Evolutionary conservation across 1,284 basidiomycete genomes (phyloP), one percentile per base, ranked within the genome.

Genomic region (Pyrrhoderma lamaoense): DNA sequence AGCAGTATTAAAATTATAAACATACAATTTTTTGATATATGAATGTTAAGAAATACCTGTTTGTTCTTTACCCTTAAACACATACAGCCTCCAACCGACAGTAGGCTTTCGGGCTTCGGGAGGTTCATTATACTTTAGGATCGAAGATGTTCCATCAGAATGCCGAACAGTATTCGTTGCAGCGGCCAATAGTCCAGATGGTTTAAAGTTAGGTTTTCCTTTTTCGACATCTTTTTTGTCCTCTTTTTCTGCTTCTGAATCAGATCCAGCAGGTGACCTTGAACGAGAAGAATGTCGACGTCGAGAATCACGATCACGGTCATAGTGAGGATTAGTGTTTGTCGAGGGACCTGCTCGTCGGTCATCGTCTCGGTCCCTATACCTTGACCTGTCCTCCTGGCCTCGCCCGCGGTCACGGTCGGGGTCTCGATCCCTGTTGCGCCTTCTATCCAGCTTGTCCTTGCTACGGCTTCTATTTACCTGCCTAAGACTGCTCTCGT

Each of bases 71-170:
- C 89, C 93, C 67, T 97, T 97, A 76, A 98, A 99, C 37, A 97
- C 93, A 65, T 98, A 99, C 56, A 99, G 63, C 62, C 96, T 76
- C 96, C 96, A 99, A 19, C 87, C 88, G 36, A 87, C 69, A 2
- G 76, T 70, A 3, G 96, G 95, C 63, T 94, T 96, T 57, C 94
- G 75, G 21, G 96, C 96, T 72, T 99, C 96, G 1, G 95, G 93
- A 9, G 96, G 96, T 67, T 99, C 96, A 60, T 98, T 95, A 65
- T 99, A 99, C 67, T 99, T 99, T 55, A 99, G 73, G 37, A 95
- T 81, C 1, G 94, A 90, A 51, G 85, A 92, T 49, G 80, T 82
- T 8, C 88, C 85, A 60, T 89, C 82, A 7, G 70, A 67, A 31
- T 77, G 75, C 60, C 82, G 79, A 43, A 92, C 82, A 1, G 86